Percentiles rank a stretch among this genome's conserved stretches.
Evolutionary conservation across 768 basidiomycete genomes (phyloP).

Genomic region (Boletus reticuloceps): DNA sequence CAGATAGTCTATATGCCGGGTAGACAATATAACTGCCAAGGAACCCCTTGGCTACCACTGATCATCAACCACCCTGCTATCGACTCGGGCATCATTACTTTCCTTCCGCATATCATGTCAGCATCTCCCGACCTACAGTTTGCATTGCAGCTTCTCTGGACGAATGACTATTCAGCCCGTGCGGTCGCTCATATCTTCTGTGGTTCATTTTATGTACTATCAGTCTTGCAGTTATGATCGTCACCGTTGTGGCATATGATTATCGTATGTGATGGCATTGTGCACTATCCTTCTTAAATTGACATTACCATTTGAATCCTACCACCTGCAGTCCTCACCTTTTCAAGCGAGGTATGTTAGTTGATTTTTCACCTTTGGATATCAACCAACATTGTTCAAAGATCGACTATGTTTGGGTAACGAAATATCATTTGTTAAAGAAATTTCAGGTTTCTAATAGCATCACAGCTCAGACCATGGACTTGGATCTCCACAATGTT

Average conservation of each 20-base stretch:
- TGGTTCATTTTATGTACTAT: too few species aligned
- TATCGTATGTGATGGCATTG: not conserved
- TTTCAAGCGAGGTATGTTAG: conserved; percentile 2
- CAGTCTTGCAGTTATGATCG: not conserved
- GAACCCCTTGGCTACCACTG: too few species aligned
- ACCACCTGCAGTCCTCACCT: conserved; percentile 2
- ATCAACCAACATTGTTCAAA: not conserved
- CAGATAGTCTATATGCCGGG: too few species aligned
- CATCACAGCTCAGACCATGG: not conserved
- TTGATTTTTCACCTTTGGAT: too few species aligned
- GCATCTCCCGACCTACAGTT: too few species aligned
- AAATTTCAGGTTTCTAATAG: not conserved
- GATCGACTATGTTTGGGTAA: conserved; percentile 11
- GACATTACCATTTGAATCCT: not conserved
- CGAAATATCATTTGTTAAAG: not conserved
- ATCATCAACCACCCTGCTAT: too few species aligned
- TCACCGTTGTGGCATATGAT: not conserved
- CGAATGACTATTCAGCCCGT: too few species aligned
- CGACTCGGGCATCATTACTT: too few species aligned
- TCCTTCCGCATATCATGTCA: too few species aligned
- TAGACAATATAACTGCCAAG: too few species aligned
- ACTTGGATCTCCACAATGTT: not conserved
- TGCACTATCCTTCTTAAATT: not conserved
- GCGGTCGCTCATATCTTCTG: too few species aligned
- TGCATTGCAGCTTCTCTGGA: too few species aligned